These are phyloP conservation scores for Starmerella gropengiesseri DNA, from an alignment of 805 yeast genomes.

Conservation along the genomic window DNA sequence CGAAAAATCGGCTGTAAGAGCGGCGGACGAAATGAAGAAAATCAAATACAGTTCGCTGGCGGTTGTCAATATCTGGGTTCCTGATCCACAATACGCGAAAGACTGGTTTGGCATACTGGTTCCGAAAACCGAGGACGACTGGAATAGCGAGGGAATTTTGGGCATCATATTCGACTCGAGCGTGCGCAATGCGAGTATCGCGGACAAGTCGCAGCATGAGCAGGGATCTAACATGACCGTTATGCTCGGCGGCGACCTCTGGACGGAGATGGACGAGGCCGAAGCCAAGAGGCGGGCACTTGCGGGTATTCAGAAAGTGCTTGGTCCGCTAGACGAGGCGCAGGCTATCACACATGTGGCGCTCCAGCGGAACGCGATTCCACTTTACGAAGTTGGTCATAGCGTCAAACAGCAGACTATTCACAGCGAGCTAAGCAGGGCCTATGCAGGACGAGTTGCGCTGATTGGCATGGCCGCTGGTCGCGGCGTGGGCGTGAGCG, in stretches of 20 bases:
- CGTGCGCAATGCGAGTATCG: conserved; percentile 43
- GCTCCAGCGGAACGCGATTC: conserved; percentile 52
- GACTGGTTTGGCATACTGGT: conserved; percentile 84
- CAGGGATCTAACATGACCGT: conserved; percentile 65
- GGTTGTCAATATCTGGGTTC: conserved; percentile 58
- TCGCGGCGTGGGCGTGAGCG: conserved; percentile 81
- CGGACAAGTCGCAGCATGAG: conserved; percentile 4
- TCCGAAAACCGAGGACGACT: conserved; percentile 42
- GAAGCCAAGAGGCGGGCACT: conserved; percentile 29
- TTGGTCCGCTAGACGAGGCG: conserved; percentile 29
- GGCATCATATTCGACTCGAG: conserved; percentile 91
- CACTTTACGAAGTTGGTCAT: conserved; percentile 70
- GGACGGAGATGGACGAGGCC: conserved; percentile 28
- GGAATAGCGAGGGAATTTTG: conserved; percentile 47
- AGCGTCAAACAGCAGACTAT: conserved; percentile 34
- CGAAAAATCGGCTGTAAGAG: conserved; percentile 6
- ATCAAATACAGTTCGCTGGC: conserved; percentile 49
- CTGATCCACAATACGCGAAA: conserved; percentile 30
- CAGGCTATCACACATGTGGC: conserved; percentile 27
- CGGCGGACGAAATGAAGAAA: conserved; percentile 10
- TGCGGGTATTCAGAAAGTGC: conserved; percentile 33
- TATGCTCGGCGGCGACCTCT: conserved; percentile 80
- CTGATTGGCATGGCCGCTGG: conserved; percentile 76
- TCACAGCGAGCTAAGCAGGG: conserved; percentile 28
- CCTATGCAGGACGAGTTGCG: conserved; percentile 37